Percentiles rank a stretch among this genome's conserved stretches.
These are phyloP conservation scores for Oidiodendron maius DNA, from an alignment of 495 filamentous ascomycete genomes.

Conservation along the genomic window DNA sequence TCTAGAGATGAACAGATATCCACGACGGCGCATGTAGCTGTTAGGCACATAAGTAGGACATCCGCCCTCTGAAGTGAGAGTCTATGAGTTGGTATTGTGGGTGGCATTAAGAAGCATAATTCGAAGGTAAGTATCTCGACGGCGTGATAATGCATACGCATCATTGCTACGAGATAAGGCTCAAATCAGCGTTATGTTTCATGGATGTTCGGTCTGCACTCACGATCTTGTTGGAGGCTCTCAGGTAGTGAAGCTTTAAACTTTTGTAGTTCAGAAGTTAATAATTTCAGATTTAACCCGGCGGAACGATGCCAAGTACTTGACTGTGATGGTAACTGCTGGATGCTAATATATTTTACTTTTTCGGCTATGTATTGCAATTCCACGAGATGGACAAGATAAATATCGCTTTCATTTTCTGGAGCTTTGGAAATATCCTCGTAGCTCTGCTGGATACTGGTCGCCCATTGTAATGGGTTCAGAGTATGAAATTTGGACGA, in stretches of 20 bases:
- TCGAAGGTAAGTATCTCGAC: neutral
- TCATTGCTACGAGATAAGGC: neutral
- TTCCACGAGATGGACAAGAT: neutral
- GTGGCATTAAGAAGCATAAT: neutral
- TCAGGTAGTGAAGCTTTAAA: neutral
- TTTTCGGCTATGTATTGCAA: neutral
- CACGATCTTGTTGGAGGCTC: neutral
- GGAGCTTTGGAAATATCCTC: neutral
- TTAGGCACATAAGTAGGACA: neutral
- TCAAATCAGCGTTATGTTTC: neutral
- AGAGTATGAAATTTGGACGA: neutral
- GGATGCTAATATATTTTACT: neutral
- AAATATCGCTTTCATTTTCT: neutral
- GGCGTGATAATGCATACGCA: neutral
- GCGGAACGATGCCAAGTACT: neutral
- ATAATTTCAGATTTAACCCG: neutral
- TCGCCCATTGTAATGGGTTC: neutral
- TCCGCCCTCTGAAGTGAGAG: neutral
- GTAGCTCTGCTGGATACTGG: neutral
- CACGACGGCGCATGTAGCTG: neutral
- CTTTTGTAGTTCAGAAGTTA: neutral
- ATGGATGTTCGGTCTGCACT: no score
- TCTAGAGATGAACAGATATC: neutral
- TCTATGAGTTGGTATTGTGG: neutral
- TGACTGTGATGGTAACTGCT: neutral